Evolutionary conservation across 139 green algal genomes (phyloP).

Genomic region (Coccomyxa sp.): DNA sequence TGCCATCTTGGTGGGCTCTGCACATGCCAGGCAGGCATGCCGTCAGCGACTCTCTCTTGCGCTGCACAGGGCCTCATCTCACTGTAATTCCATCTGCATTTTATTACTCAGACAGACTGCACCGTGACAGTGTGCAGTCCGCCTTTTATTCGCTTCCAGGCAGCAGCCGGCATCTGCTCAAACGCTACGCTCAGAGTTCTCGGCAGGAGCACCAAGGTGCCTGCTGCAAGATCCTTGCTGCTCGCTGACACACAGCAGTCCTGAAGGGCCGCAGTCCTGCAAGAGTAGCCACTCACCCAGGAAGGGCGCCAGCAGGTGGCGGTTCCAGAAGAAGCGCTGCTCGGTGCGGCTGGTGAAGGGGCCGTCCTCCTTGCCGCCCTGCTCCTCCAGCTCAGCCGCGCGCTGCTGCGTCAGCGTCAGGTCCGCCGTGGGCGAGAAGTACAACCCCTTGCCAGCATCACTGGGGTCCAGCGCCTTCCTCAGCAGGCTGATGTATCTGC

Average conservation of each 20-base stretch:
- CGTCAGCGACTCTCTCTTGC: no score
- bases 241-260: no score
- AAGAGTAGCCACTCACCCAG: conserved; percentile 43
- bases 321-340: conserved; percentile 75
- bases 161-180: no score
- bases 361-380: background rate
- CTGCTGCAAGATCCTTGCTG: no score
- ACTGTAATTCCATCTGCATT: no score
- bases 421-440: conserved; percentile 69
- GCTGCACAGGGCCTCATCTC: background rate
- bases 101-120: no score
- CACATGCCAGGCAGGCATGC: background rate
- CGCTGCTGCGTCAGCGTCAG: conserved; percentile 72
- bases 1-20: background rate
- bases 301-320: conserved; percentile 47
- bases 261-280: no score
- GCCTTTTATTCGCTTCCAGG: no score
- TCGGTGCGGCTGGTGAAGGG: conserved; percentile 42
- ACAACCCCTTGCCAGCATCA: conserved; percentile 56
- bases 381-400: conserved; percentile 19
- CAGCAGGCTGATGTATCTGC: conserved; percentile 44
- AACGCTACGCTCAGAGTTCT: no score
- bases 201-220: no score
- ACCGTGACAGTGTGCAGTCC: no score
- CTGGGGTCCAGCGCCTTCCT: conserved; percentile 53